Percentiles rank a stretch among this genome's conserved stretches.
phyloP scores from a whole-genome alignment of 2,329 filamentous ascomycete species.

The Fusarium palustre region DNA sequence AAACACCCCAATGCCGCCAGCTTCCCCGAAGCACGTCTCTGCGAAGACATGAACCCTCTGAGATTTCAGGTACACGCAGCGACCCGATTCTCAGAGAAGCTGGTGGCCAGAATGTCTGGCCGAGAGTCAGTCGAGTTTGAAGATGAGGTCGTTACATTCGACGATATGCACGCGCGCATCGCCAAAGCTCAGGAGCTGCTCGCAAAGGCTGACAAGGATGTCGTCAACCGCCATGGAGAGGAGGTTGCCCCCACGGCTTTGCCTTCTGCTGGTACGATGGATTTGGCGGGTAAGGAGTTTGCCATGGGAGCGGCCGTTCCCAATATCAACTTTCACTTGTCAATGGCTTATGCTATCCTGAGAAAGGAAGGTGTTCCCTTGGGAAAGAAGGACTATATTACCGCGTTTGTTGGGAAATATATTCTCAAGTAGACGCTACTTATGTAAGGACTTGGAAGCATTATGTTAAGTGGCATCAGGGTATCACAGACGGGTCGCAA shows the following conservation, averaged over 20 bases:
- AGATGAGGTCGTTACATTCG: constrained; percentile 48
- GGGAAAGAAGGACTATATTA: constrained; percentile 67
- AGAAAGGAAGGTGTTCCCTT: constrained; percentile 68
- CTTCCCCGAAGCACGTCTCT: constrained; percentile 48
- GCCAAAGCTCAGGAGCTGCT: constrained; percentile 42
- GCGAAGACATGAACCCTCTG: constrained; percentile 55
- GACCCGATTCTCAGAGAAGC: constrained; percentile 41
- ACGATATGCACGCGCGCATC: constrained; percentile 50
- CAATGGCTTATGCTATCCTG: constrained; percentile 68
- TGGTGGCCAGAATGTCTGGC: constrained; percentile 49
- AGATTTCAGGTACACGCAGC: constrained; percentile 52
- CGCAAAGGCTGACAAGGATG: constrained; percentile 48
- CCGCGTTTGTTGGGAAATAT: constrained; percentile 39
- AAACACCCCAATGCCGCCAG: constrained; percentile 46
- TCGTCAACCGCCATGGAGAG: constrained; percentile 48
- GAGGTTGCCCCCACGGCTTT: constrained; percentile 40
- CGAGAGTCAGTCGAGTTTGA: constrained; percentile 37
- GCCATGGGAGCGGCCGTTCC: constrained; percentile 61
- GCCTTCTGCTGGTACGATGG: constrained; percentile 35
- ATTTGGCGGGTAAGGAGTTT: constrained; percentile 53
- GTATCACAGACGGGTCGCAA: too few relatives aligned
- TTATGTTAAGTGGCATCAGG: too few relatives aligned
- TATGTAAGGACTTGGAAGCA: too few relatives aligned
- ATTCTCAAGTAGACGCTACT: constrained; percentile 36
- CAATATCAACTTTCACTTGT: constrained; percentile 71